Evolutionary conservation across 1,284 basidiomycete species (phyloP), one percentile per base, ranked within the genome.

Genomic region (Xerocomus nothofagi): DNA sequence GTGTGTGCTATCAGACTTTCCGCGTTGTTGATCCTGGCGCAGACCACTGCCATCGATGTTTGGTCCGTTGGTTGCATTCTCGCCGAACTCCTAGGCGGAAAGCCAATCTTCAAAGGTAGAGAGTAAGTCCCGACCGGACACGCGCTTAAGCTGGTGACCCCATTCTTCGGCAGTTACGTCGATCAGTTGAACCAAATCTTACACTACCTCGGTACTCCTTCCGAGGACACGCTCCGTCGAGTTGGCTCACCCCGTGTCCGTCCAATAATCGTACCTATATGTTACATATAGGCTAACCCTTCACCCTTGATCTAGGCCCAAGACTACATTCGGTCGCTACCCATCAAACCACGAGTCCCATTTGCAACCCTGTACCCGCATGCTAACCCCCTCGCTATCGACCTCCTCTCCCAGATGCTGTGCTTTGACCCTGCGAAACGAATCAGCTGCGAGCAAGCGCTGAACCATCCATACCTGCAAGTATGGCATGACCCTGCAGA

Each of bases 51-150:
- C 57, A 94, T 99, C 66, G 96, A 98, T 65, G 92, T 98, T 53
- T 99, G 96, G 96, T 95, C 91, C 1, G 89, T 99, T 29, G 97
- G 97, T 8, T 99, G 97, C 70, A 99, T 99, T 59, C 80, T 99
- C 37, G 97, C 97, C 3, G 97, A 99, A 71, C 79, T 99, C 12
- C 78, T 99, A 7, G 94, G 95, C 14, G 95, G 97, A 30, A 93
- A 95, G 65, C 97, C 97, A 0, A 98, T 99, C 64, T 99, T 93
- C 81, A 99, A 98, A 71, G 97, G 97, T 47, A 78, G 95, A 73
- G 96, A 99, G 86, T 94, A 70, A 62, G 86, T 75, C 10, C 36
- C 3, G 3, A 1, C n/a, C 39, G 9, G 4, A n/a, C 30, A 15
- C 20, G 29, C 10, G 17, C n/a, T n/a, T 8, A 26, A 32, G 21